Conservation (phyloP, 2,329 filamentous ascomycete genomes). For the Penicillium occitanis region DNA sequence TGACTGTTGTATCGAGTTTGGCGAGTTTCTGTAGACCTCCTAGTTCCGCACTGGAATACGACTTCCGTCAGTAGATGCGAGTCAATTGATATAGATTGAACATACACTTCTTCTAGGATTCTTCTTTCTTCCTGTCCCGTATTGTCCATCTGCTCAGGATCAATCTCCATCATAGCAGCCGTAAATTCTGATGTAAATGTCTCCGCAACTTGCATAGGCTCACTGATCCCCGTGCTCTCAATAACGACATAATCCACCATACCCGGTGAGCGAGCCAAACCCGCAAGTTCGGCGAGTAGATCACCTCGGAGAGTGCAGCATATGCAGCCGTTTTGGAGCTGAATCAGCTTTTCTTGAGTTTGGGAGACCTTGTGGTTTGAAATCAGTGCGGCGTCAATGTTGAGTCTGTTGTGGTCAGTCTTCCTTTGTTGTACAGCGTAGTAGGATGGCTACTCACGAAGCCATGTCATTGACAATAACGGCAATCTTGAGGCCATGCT, state of each 20-base stretch:
- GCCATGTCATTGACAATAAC: conserved; percentile 74
- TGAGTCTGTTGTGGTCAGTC: conserved; percentile 47
- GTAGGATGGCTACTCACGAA: conserved; percentile 40
- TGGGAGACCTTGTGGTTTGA: conserved; percentile 58
- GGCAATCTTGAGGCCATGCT: conserved; percentile 67
- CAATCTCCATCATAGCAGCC: conserved; percentile 49
- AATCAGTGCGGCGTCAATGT: conserved; percentile 65
- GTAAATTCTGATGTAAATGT: conserved; percentile 63
- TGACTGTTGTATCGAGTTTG: conserved; percentile 68
- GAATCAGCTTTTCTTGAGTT: conserved; percentile 64
- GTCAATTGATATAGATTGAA: not conserved
- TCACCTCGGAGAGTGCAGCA: conserved; percentile 74
- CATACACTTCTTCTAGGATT: conserved; percentile 50
- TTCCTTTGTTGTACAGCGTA: not conserved
- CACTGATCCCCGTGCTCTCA: conserved; percentile 70
- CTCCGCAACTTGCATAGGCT: conserved; percentile 72
- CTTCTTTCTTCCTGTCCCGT: conserved; percentile 40
- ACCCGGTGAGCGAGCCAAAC: conserved; percentile 57
- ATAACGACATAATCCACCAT: conserved; percentile 71
- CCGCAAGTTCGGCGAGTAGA: conserved; percentile 67
- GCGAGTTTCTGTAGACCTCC: conserved; percentile 67
- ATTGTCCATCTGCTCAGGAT: conserved; percentile 46
- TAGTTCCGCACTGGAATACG: conserved; percentile 47
- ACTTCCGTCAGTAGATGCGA: not conserved
- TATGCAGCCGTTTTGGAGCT: conserved; percentile 72